Evolutionary conservation across 257 asterid species (phyloP), one percentile per base, ranked within the genome.

Genomic region (Solanum pennellii): DNA sequence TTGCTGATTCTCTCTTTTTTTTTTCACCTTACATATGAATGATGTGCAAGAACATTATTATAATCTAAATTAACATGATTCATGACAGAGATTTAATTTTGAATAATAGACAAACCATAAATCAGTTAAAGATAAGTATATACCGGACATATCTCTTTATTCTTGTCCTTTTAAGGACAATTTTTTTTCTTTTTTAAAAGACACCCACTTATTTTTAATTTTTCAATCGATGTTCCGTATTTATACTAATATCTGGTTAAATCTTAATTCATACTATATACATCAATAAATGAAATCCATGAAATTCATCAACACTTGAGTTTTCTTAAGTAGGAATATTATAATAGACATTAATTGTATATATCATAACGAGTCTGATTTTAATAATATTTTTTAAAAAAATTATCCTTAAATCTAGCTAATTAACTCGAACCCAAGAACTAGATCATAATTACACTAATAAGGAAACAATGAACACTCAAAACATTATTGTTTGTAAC

Each of bases 141-240:
- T 47, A 80, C 11, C 68, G 85, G 35, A 29, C 29, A 45, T 47
- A 45, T 27, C 52, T 16, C 9, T 29, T 77, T 16, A 65, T 65
- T 69, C 29, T 27, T 47, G 66, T 77, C 83, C 37, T 77, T 75
- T 23, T 13, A 23, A 39, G 83, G n/a, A 27, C 27, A 27, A 0
- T 0, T 2, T 6, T 23, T 69, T 0, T 0, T 2, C 3, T 23
- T 69, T 71, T 31, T 7, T 1, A 7, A n/a, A 71, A 62, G 42
- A 31, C 42, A 7, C 7, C 3, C 7, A 16, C 7, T 71, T 9
- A 66, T 27, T 66, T n/a, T 60, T 60, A 11, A 11, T 65, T n/a
- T 49, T 11, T 5, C 12, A 29, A 16, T 6, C 21, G 5, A 68
- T 27, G 2, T 3, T 6, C 0, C 0, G 4, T 0, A 0, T 29